Evolutionary conservation across 768 basidiomycete species (phyloP).

Genomic region (Leccinum obscurum): DNA sequence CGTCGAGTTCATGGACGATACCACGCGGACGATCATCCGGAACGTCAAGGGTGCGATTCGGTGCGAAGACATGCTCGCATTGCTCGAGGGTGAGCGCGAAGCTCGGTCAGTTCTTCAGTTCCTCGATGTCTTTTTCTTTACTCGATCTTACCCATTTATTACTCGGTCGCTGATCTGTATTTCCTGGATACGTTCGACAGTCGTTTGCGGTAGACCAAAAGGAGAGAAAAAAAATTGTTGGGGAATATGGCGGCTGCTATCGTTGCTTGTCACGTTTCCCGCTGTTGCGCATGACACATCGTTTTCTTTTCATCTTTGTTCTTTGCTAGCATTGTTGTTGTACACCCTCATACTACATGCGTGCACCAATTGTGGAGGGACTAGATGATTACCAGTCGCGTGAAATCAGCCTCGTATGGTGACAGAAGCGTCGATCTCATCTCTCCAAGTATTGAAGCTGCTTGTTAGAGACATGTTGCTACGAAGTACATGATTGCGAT

Average conservation of each 20-base stretch:
- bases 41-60: slow-evolving; percentile 99
- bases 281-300: background rate
- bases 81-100: slow-evolving; percentile 98
- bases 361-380: background rate
- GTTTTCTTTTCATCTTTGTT: background rate
- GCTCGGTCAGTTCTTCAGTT: slow-evolving; percentile 70
- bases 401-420: background rate
- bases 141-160: background rate
- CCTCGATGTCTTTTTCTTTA: background rate
- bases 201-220: slow-evolving; percentile 23
- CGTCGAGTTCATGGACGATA: slow-evolving; percentile 99
- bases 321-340: slow-evolving; percentile 4
- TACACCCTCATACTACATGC: slow-evolving; percentile 6
- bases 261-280: background rate
- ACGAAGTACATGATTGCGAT: slow-evolving; percentile 30
- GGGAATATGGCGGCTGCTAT: background rate
- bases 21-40: slow-evolving; percentile 92
- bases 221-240: background rate
- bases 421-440: background rate
- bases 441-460: slow-evolving; percentile 9
- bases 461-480: slow-evolving; percentile 26
- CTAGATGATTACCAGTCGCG: background rate
- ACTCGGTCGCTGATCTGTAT: background rate
- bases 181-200: slow-evolving; percentile 5
- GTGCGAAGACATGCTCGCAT: slow-evolving; percentile 93